Base-by-base conservation (phyloP, 495 filamentous ascomycete genomes). In the Beverwykella pulmonaria region DNA sequence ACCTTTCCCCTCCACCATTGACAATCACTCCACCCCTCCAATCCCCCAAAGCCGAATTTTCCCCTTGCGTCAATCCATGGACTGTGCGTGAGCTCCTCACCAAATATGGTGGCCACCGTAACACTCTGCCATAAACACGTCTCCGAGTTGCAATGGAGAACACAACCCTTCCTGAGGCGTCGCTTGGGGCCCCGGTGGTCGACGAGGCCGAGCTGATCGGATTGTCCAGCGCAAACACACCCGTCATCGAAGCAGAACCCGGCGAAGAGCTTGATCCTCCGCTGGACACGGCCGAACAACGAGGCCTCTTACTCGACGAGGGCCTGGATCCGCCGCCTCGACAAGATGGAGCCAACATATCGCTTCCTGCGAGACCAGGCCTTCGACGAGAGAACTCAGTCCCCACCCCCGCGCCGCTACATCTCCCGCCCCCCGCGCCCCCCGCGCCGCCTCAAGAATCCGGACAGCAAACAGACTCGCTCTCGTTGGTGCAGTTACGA, bases 401-500 rank as follows among this genome's bases (percentile, higher is more conserved):
- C 0, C 66, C 70, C 29, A 34, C 59, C n/a, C 82, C 84, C n/a
- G 79, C 81, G 54, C 87, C 86, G 15, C 82, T 82, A 41, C 83
- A 86, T 15, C 85, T 86, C 53, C 80, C 81, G 29, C 83, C 86
- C 32, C 83, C 86, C 6, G 82, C 86, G 29, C 85, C 85, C 27
- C 81, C 82, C 34, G 80, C 78, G 15, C 76, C 80, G 25, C 77
- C 82, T 63, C 77, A 80, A 56, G 77, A 80, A 23, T 41, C 63
- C 30, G 75, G 76, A 20, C 79, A 82, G 53, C 80, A 85, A 2
- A 80, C 86, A 23, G 92, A 94, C 75, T 96, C 91, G 17, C 81
- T 96, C 49, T 96, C 90, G 53, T 79, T 96, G 48, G 83, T 87
- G 62, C 92, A 98, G 77, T 79, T 98, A 59, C 85, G 84, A 62